Evolutionary conservation across 768 basidiomycete genomes (phyloP).

Genomic region (Kwoniella mangroviensis): DNA sequence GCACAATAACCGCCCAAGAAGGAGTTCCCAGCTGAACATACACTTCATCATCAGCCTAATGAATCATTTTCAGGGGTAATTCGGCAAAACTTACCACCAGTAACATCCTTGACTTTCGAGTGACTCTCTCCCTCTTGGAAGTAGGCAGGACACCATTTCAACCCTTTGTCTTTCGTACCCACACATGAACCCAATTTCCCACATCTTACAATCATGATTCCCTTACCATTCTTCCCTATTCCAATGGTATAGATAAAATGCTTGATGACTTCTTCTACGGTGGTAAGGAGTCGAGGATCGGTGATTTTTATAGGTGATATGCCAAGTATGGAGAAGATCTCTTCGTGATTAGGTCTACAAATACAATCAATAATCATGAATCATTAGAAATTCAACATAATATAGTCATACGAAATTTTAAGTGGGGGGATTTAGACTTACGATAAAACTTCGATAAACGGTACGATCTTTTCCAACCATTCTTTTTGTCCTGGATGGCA

Average conservation of each 20-base stretch:
- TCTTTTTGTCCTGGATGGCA: conserved; percentile 41
- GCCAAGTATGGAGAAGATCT: conserved; percentile 41
- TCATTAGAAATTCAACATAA: neutral
- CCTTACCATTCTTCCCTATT: conserved; percentile 35
- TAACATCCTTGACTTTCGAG: conserved; percentile 40
- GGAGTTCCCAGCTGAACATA: conserved; percentile 44
- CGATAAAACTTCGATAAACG: conserved; percentile 41
- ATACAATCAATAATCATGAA: neutral
- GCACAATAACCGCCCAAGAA: conserved; percentile 51
- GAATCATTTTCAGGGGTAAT: neutral
- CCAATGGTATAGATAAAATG: conserved; percentile 39
- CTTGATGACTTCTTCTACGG: conserved; percentile 34
- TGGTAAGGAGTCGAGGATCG: conserved; percentile 25
- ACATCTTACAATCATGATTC: conserved; percentile 44
- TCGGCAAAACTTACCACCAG: conserved; percentile 44
- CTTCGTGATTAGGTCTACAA: conserved; percentile 54
- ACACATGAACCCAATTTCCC: conserved; percentile 41
- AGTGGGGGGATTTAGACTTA: conserved; percentile 24
- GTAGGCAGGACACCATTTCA: conserved; percentile 49
- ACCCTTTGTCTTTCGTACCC: conserved; percentile 34
- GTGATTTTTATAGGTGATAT: conserved; percentile 18
- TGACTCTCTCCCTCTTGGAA: conserved; percentile 27
- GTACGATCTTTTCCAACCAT: conserved; percentile 38
- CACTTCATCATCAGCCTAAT: neutral
- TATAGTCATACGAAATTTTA: too few species aligned